phyloP scores from a whole-genome alignment of 225 moss, liverwort and hornwort genomes.

The Sphagnum tenellum region DNA sequence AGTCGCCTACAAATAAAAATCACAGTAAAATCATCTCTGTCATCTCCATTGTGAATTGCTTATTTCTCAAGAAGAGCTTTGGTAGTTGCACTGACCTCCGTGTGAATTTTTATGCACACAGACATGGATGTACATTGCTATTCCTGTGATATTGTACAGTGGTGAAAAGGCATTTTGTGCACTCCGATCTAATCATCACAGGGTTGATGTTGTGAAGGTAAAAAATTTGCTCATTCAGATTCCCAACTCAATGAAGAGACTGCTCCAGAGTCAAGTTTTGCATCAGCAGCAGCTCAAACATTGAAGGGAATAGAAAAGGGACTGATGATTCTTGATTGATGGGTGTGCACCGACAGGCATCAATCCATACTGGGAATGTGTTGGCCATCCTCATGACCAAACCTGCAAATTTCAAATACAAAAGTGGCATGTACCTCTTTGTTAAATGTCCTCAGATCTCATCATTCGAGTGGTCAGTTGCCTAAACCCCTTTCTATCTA shows the following conservation, averaged over 20 bases:
- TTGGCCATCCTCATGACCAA: conserved; percentile 82
- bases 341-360: conserved; percentile 41
- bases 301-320: too few species aligned
- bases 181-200: conserved; percentile 65
- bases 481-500: too few species aligned
- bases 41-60: too few species aligned
- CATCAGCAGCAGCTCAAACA: too few species aligned
- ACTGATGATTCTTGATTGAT: too few species aligned
- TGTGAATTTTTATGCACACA: conserved; percentile 6
- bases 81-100: too few species aligned
- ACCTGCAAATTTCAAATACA: conserved; percentile 79
- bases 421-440: conserved; percentile 97
- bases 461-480: conserved; percentile 59
- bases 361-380: conserved; percentile 83
- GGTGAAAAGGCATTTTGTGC: conserved; percentile 77
- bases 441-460: conserved; percentile 91
- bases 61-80: too few species aligned
- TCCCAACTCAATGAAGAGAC: too few species aligned
- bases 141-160: conserved; percentile 65
- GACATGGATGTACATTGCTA: conserved; percentile 90
- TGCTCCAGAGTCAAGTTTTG: too few species aligned
- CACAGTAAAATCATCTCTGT: too few species aligned
- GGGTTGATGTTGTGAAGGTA: conserved; percentile 91
- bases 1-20: too few species aligned
- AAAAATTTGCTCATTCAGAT: neutral